Base-by-base conservation (phyloP, 2,329 filamentous ascomycete genomes). In the Lecanicillium sp. region DNA sequence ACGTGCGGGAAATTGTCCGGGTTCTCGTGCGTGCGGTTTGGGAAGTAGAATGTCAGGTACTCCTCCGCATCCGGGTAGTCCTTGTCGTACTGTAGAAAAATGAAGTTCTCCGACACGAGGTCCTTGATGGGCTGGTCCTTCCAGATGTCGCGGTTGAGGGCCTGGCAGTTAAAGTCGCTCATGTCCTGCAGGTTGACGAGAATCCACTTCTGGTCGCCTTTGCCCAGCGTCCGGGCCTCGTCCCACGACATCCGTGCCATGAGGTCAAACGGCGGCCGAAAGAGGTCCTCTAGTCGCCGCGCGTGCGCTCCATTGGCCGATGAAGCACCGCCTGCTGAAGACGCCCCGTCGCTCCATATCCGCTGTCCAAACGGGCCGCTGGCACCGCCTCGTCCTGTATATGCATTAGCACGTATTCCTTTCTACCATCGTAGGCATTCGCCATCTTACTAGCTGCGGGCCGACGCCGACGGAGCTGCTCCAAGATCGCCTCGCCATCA, bases 1-100 rank as follows among this genome's bases (percentile, higher is more conserved):
- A 97, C 93, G 62, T 98, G 90, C 5, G 93, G 93, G 62, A 94
- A 98, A 57, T 90, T 90, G 60, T 91, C 86, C n/a, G 83, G 78
- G 60, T 86, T 86, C 58, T 95, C 89, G 56, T 86, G 81, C 36
- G 74, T 73, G 47, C 81, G 78, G 62, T 73, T 73, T 2, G 74
- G 72, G 54, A 97, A 90, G 70, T 98, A 98, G 66, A 95, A 95
- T 48, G 87, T 87, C 52, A 94, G 74, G 65, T 95, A 98, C 55
- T 89, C 83, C 54, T 81, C 74, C 1, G 87, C 88, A 30, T 83
- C 78, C 0, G 81, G 78, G 56, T 94, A 90, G 54, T 89, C 83
- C 67, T 95, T 95, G 56, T 84, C 82, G 69, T 93, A 97, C 62
- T 98, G 93, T 58, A 98, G 71, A 67, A 98, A 98, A 56, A 98